Base-by-base conservation (phyloP, 352 stramenopile genomes). In the Phytophthora sansomeana region DNA sequence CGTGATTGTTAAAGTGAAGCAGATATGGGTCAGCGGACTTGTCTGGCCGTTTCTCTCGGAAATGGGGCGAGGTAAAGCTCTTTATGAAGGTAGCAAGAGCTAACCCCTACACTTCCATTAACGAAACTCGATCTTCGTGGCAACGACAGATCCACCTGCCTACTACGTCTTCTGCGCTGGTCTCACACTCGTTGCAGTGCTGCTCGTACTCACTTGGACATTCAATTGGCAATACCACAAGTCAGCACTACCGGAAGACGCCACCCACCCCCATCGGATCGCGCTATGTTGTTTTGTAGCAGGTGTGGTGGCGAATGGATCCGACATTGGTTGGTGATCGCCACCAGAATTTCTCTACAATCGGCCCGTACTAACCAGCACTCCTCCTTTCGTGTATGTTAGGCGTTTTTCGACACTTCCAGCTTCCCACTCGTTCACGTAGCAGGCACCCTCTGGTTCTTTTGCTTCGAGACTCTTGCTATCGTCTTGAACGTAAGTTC, bases 161-260 rank as follows among this genome's bases (percentile, higher is more conserved):
- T 80, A 77, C 69, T 83, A 87, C 48, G 47, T 88, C 7, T 85
- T 88, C 58, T 75, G 66, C 43, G 58, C 69, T 16, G 79, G 72
- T 9, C 67, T 88, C 51, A 71, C 69, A 21, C 29, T 79, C 49
- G 69, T 63, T 24, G 69, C 72, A 3, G 28, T 79, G 32, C 42
- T 74, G 33, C 58, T 81, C 10, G 49, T 68, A 14, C 53, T 69
- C 26, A 82, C 74, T 9, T 85, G 70, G 59, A 56, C 32, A 26
- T 68, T 80, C 52, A 83, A 78, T 60, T 74, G 65, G 52, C 46
- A 56, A 7, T 75, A 73, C 62, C 74, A 83, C 42, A 16, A 42
- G n/a, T 61, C 33, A 14, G 62, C 65, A n/a, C 44, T 78, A 21
- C 49, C 43, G n/a, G 36, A 41, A 6, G 35, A 41, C 35, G 9